A percentile compares a stretch with the other conserved stretches of the same genome.
Evolutionary conservation across 352 stramenopile species (phyloP).

Genomic region (Blastocystis sp.): DNA sequence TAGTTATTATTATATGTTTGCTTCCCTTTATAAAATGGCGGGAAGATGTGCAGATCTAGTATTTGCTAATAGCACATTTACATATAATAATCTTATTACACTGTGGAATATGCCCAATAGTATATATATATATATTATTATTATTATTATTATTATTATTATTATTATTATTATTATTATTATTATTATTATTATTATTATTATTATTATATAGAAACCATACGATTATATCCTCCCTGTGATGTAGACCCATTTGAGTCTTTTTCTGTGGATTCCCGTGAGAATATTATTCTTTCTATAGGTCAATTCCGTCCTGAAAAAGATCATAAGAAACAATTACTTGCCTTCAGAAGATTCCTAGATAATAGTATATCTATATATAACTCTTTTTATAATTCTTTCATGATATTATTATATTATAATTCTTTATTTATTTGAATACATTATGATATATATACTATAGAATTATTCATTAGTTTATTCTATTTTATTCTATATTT

Average conservation of each 20-base stretch:
- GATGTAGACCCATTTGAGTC: constrained; percentile 44
- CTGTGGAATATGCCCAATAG: constrained; percentile 59
- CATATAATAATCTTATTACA: constrained; percentile 69
- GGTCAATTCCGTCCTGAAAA: constrained; percentile 97
- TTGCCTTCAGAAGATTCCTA: constrained; percentile 13
- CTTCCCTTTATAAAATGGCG: constrained; percentile 62
- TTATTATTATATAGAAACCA: constrained; percentile 1
- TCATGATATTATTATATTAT: no score
- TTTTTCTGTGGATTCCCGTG: no score
- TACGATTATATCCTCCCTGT: constrained; percentile 76
- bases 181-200: neutral
- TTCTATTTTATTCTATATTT: constrained; percentile 5
- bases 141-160: neutral
- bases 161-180: neutral
- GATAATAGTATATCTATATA: constrained; percentile 14
- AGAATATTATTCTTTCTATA: constrained; percentile 70
- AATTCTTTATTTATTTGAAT: constrained; percentile 25
- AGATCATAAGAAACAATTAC: constrained; percentile 64
- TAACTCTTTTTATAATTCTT: neutral
- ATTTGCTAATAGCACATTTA: constrained; percentile 97
- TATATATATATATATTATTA: neutral
- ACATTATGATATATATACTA: no score
- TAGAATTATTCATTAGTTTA: constrained; percentile 38
- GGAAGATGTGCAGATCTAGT: constrained; percentile 63
- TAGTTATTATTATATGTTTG: constrained; percentile 77